Evolutionary conservation across 164 flowering plant species (phyloP).

Genomic region (Vitis amurensis): DNA sequence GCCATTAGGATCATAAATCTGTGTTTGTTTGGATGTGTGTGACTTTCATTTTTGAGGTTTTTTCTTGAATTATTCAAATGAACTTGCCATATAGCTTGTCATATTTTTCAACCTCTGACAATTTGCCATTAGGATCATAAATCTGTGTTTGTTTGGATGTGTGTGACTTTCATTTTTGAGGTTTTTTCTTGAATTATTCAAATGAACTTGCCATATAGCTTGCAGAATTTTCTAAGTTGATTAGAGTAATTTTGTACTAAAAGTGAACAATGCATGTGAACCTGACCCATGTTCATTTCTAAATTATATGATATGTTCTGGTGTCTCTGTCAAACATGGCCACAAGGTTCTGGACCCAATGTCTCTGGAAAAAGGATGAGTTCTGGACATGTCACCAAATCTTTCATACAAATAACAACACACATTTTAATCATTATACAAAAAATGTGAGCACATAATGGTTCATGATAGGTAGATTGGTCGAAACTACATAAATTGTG

Average conservation of each 20-base stretch:
- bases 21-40: too few species aligned
- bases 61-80: neutral
- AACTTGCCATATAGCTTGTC: neutral
- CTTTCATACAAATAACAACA: neutral
- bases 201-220: neutral
- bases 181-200: neutral
- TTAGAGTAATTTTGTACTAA: neutral
- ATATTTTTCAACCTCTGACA: too few species aligned
- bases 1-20: too few species aligned
- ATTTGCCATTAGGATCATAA: too few species aligned
- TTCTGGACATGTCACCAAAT: neutral
- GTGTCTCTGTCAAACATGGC: conserved; percentile 4
- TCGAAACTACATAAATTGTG: too few species aligned
- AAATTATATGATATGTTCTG: conserved; percentile 1
- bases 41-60: too few species aligned
- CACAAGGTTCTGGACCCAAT: conserved; percentile 5
- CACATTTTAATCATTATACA: neutral
- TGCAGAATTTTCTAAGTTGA: neutral
- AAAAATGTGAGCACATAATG: neutral
- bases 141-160: too few species aligned
- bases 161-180: too few species aligned
- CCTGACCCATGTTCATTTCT: conserved; percentile 1
- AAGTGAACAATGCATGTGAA: conserved; percentile 14
- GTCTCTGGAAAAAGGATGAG: conserved; percentile 6
- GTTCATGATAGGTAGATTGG: too few species aligned